Base-by-base conservation (phyloP, 805 yeast genomes). In the Metschnikowia arizonensis region DNA sequence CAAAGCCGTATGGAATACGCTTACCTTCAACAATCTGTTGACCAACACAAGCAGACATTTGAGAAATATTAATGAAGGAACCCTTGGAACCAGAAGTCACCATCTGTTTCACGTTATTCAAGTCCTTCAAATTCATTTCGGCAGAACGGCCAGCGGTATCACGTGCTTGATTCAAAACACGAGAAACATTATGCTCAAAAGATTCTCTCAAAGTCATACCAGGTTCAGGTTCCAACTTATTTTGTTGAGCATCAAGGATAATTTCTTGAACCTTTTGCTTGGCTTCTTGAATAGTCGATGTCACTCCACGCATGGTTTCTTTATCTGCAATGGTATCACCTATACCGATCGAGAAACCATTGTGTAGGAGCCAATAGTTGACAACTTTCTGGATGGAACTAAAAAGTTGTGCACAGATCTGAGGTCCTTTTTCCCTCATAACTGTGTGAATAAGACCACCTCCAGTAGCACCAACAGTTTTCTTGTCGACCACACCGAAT, bases 171-270 rank as follows among this genome's bases (percentile, higher is more conserved):
- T 93, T 93, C 59, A 93, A 78, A 55, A 86, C 88, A 68, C 96
- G 85, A 37, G 95, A 88, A 39, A 93, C 99, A 59, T 89, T 90
- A 68, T 90, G 97, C 73, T 93, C 99, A 60, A 93, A 93, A 15
- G 98, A 89, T 68, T 93, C 99, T 72, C 99, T 85, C 56, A 93
- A 76, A 2, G 99, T 93, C 99, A 93, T 93, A 85, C 99, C 99
- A 25, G 97, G 98, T 64, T 93, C 97, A 25, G 97, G 96, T 33
- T 88, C 88, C 55, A 93, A 74, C 49, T 76, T 74, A 61, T 93
- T 91, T 36, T 79, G 83, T 64, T 93, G 98, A 2, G 98, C 99
- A 61, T 88, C 96, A 56, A 79, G 69, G 49, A 93, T 91, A 44
- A 91, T 91, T 58, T 86, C 93, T 63, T 91, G 97, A 32, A 93